Percentiles rank a stretch among this genome's conserved stretches.
Conservation (phyloP, 495 filamentous ascomycete species). For the Aspergillus indologenus region DNA sequence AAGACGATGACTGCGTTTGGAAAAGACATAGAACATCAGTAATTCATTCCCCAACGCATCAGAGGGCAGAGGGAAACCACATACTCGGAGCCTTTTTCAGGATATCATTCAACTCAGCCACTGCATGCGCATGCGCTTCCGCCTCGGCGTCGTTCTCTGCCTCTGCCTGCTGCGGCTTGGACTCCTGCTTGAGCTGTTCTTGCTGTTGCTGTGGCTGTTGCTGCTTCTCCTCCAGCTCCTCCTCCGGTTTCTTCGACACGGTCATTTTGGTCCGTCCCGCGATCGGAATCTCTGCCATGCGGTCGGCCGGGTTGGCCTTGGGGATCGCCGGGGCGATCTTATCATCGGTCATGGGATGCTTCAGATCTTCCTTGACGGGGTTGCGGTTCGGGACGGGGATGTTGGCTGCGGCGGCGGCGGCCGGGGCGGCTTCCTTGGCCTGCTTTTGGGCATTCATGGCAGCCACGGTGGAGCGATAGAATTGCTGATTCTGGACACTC, state of each 20-base stretch:
- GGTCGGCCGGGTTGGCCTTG: slow-evolving; percentile 24
- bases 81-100: slow-evolving; percentile 78
- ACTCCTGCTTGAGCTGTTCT: background rate
- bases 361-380: slow-evolving; percentile 32
- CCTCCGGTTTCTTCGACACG: slow-evolving; percentile 39
- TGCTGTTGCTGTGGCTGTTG: slow-evolving; percentile 14
- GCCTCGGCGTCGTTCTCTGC: slow-evolving; percentile 20
- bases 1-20: slow-evolving; percentile 89
- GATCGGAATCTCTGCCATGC: slow-evolving; percentile 50
- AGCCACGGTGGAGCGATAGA: slow-evolving; percentile 48
- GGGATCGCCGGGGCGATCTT: slow-evolving; percentile 45
- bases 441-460: slow-evolving; percentile 45
- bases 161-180: background rate
- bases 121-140: slow-evolving; percentile 37
- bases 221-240: slow-evolving; percentile 22
- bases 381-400: slow-evolving; percentile 33
- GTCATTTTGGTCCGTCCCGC: slow-evolving; percentile 67
- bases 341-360: slow-evolving; percentile 46
- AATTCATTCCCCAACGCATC: background rate
- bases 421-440: slow-evolving; percentile 21
- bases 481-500: slow-evolving; percentile 46
- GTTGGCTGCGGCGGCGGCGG: slow-evolving; percentile 28
- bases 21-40: background rate
- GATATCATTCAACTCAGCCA: slow-evolving; percentile 66
- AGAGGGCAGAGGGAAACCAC: slow-evolving; percentile 21